Evolutionary conservation across 805 yeast species (phyloP).

Genomic region (Candida xyloterini): DNA sequence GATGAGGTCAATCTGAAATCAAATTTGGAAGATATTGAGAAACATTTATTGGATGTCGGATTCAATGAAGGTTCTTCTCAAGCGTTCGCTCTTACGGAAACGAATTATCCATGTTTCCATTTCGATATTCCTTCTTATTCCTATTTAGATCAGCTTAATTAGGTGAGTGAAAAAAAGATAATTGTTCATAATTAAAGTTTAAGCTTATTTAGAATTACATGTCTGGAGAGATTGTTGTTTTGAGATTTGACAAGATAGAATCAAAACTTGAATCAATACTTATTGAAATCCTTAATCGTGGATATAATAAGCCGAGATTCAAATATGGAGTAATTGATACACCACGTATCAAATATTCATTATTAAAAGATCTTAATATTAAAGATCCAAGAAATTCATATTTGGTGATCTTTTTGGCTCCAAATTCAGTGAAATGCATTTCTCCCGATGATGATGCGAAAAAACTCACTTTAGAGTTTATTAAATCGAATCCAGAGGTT

Average conservation of each 20-base stretch:
- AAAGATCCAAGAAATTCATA: slow-evolving; percentile 25
- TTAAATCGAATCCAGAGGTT: slow-evolving; percentile 14
- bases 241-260: slow-evolving; percentile 2
- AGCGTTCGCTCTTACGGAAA: slow-evolving; percentile 50
- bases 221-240: slow-evolving; percentile 3
- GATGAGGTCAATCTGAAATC: slow-evolving; percentile 33
- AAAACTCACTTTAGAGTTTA: slow-evolving; percentile 18
- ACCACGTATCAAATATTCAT: slow-evolving; percentile 37
- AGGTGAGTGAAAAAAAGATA: not conserved
- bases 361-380: slow-evolving; percentile 27
- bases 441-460: slow-evolving; percentile 19
- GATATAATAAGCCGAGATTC: slow-evolving; percentile 46
- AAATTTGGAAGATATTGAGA: slow-evolving; percentile 15
- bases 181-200: not conserved
- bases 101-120: slow-evolving; percentile 75
- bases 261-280: slow-evolving; percentile 20
- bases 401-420: slow-evolving; percentile 26
- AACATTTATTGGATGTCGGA: slow-evolving; percentile 23
- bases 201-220: not conserved
- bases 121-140: slow-evolving; percentile 65
- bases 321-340: slow-evolving; percentile 41
- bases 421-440: slow-evolving; percentile 12
- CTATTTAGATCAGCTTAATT: slow-evolving; percentile 10
- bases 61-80: slow-evolving; percentile 12
- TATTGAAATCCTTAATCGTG: slow-evolving; percentile 42